Evolutionary conservation across 108 stramenopile genomes (phyloP).

Genomic region (Nitzschia inconspicua): DNA sequence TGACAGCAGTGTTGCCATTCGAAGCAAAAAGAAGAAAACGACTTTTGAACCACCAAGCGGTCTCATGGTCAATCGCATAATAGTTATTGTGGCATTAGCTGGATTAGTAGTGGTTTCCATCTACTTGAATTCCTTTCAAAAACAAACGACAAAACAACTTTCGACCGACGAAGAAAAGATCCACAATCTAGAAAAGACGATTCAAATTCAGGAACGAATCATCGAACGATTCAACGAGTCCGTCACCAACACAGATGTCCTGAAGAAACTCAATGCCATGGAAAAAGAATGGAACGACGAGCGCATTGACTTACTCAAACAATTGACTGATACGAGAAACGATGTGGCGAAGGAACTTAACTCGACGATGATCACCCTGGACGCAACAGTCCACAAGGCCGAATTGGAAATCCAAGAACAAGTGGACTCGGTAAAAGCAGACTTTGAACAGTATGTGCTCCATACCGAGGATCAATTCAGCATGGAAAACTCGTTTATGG

Average conservation of each 20-base stretch:
- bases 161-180: conserved; percentile 30
- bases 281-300: conserved; percentile 34
- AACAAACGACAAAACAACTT: conserved; percentile 13
- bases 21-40: neutral
- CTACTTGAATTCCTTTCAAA: conserved; percentile 25
- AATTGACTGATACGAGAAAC: conserved; percentile 18
- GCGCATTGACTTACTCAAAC: conserved; percentile 12
- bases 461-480: conserved; percentile 89
- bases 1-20: neutral
- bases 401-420: conserved; percentile 45
- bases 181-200: conserved; percentile 9
- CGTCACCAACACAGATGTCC: conserved; percentile 78
- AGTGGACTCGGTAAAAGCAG: conserved; percentile 56
- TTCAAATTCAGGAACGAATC: conserved; percentile 42
- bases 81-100: conserved; percentile 24
- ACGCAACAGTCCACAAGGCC: conserved; percentile 40
- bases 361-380: conserved; percentile 37
- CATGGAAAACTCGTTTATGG: conserved; percentile 91
- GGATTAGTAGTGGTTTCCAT: conserved; percentile 15
- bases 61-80: conserved; percentile 26
- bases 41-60: neutral
- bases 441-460: conserved; percentile 64
- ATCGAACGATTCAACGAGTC: conserved; percentile 74
- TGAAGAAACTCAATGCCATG: conserved; percentile 39
- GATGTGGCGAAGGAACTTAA: conserved; percentile 31